A percentile compares a stretch with the other conserved stretches of the same genome.
These are phyloP conservation scores for Stramenopiles sp. DNA, from an alignment of 352 stramenopile genomes.

Conservation along the genomic window DNA sequence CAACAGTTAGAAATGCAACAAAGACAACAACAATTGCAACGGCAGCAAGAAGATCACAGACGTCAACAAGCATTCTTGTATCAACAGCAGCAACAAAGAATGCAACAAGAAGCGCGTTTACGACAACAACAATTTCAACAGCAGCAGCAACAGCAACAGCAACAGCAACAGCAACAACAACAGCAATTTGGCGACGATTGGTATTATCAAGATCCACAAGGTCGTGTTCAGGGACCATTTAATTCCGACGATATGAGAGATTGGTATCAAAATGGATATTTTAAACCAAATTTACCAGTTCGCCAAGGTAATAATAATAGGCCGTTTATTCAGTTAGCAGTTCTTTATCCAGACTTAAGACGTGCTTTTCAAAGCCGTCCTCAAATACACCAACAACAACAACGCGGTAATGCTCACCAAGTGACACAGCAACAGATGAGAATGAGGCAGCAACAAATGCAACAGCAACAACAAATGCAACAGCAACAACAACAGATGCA, in stretches of 20 bases:
- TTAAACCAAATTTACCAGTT: conserved; percentile 46
- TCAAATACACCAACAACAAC: not conserved
- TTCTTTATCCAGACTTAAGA: conserved; percentile 31
- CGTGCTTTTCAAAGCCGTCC: conserved; percentile 25
- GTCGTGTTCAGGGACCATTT: conserved; percentile 53
- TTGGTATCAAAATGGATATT: conserved; percentile 61
- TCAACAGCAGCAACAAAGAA: conserved; percentile 15
- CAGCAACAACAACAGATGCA: conserved; percentile 13
- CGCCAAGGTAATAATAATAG: conserved; percentile 29
- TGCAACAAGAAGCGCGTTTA: conserved; percentile 16
- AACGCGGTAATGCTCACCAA: no score
- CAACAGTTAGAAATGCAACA: no score
- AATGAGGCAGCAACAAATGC: not conserved
- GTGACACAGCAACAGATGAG: not conserved
- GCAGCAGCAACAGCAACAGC: not conserved
- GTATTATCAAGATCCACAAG: conserved; percentile 59
- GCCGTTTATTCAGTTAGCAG: conserved; percentile 30
- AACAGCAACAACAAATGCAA: conserved; percentile 6
- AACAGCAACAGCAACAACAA: conserved; percentile 1
- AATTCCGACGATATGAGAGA: conserved; percentile 48
- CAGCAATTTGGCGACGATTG: conserved; percentile 22
- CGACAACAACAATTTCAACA: conserved; percentile 16
- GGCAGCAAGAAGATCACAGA: conserved; percentile 10
- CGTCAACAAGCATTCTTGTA: not conserved
- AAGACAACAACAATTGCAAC: conserved; percentile 6